phyloP scores from a whole-genome alignment of 257 asterid species.

The Scutellaria galericulata region DNA sequence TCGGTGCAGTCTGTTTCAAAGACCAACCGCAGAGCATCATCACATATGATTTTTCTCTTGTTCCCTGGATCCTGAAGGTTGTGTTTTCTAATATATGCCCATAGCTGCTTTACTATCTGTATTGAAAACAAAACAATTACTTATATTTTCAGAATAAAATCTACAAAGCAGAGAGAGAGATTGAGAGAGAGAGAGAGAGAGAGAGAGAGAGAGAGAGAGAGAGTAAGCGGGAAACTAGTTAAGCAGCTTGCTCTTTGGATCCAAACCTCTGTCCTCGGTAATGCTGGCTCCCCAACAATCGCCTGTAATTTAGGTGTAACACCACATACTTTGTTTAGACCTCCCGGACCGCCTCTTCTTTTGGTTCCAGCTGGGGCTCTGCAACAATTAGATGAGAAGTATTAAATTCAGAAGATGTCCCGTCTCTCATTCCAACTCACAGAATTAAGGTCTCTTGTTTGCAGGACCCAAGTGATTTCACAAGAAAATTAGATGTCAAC shows the following conservation, averaged over 20 bases:
- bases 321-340: conserved; percentile 83
- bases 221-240: conserved; percentile 15
- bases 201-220: background rate
- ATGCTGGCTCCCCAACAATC: conserved; percentile 78
- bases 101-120: conserved; percentile 72
- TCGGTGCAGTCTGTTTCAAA: conserved; percentile 79
- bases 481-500: background rate
- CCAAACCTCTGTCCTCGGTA: conserved; percentile 88
- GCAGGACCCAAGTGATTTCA: conserved; percentile 14
- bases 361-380: conserved; percentile 68
- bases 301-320: conserved; percentile 87
- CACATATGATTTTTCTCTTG: conserved; percentile 74
- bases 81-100: conserved; percentile 80
- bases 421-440: background rate
- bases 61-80: conserved; percentile 84
- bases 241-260: conserved; percentile 23
- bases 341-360: conserved; percentile 92
- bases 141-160: conserved; percentile 7
- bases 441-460: background rate
- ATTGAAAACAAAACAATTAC: conserved; percentile 23
- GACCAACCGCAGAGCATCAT: conserved; percentile 70
- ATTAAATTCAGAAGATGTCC: background rate
- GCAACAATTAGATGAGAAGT: conserved; percentile 21
- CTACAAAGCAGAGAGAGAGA: background rate
- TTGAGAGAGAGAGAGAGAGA: too few species aligned